A percentile compares a stretch with the other conserved stretches of the same genome.
Evolutionary conservation across 2,329 filamentous ascomycete genomes (phyloP).

Genomic region (Alternaria arborescens): DNA sequence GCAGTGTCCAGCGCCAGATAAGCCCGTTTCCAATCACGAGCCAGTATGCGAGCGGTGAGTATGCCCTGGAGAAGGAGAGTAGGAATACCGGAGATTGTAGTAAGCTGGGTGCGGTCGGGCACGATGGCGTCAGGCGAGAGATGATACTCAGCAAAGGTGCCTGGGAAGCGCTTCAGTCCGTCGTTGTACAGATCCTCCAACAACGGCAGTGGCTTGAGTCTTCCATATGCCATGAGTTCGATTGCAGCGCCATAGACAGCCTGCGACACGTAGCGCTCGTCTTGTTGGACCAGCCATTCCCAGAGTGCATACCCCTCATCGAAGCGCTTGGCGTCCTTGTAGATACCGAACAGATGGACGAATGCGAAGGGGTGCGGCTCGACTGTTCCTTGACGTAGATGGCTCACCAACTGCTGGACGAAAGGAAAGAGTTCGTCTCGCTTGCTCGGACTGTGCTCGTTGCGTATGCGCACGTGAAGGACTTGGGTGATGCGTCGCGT

Average conservation of each 20-base stretch:
- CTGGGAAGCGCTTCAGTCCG: slow-evolving; percentile 58
- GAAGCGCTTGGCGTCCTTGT: slow-evolving; percentile 56
- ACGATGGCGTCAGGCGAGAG: slow-evolving; percentile 58
- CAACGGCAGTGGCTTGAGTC: slow-evolving; percentile 48
- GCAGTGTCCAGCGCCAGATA: slow-evolving; percentile 61
- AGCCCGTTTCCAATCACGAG: slow-evolving; percentile 57
- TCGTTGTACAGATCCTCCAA: slow-evolving; percentile 57
- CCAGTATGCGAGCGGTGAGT: slow-evolving; percentile 56
- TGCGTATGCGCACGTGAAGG: slow-evolving; percentile 49
- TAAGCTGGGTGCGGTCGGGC: slow-evolving; percentile 50
- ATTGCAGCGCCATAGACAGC: slow-evolving; percentile 61
- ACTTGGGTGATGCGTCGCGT: slow-evolving; percentile 46
- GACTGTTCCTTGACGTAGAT: slow-evolving; percentile 49
- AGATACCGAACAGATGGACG: slow-evolving; percentile 58
- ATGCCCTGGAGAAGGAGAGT: slow-evolving; percentile 59
- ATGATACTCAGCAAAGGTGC: slow-evolving; percentile 58
- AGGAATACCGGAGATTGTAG: slow-evolving; percentile 49
- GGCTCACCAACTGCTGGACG: slow-evolving; percentile 50
- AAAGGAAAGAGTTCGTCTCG: slow-evolving; percentile 36
- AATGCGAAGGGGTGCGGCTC: slow-evolving; percentile 51
- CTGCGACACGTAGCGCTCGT: slow-evolving; percentile 53
- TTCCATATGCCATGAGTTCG: slow-evolving; percentile 56
- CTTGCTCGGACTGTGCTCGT: slow-evolving; percentile 11
- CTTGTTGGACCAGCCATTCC: slow-evolving; percentile 57
- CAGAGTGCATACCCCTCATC: slow-evolving; percentile 55